Base-by-base conservation (phyloP, 192 early-diverging fungal genomes). In the Coemansia umbellata region DNA sequence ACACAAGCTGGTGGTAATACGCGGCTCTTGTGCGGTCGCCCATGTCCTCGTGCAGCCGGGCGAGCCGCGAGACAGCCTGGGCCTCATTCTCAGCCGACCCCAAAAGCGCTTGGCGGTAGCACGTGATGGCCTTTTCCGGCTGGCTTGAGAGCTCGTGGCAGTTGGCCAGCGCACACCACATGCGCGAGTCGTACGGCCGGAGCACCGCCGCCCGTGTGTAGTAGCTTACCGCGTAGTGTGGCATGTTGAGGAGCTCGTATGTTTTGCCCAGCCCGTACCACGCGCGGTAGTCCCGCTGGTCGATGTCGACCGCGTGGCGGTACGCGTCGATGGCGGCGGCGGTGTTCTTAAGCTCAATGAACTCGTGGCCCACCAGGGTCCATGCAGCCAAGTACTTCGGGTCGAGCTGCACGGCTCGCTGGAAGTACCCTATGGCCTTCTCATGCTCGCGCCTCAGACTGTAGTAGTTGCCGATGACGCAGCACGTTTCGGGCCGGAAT, bases 301-400 rank as follows among this genome's bases (percentile, higher is more conserved):
- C 87, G 26, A 87, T 79, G 33, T 92, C 91, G 77, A 91, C 74
- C 0, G 92, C 95, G 44, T 85, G 72, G 24, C 90, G 78, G 56
- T 97, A 97, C 6, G 90, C 87, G 61, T 95, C 90, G 5, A 95
- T 81, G 1, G 93, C 96, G 4, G 90, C 91, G 23, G 89, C 78
- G 0, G 86, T 83, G 55, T 93, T 94, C 50, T 93, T 93, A 57
- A 93, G 53, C 62, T 98, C 93, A 27, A 98, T 73, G 54, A 92
- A 96, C 66, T 95, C 91, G 58, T 97, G 93, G 2, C 94, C 96
- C 79, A 98, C 79, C 50, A 99, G 77, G 1, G 91, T 94, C 90
- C 94, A 95, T 1, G 91, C 90, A 3, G 84, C 69, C 19, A 83
- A 61, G 54, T 90, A 91, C 45, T 78, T 78, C 11, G 80, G 74